Evolutionary conservation across 2,329 filamentous ascomycete genomes (phyloP), one percentile per base, ranked within the genome.

Genomic region (Bipolaris gigantea): DNA sequence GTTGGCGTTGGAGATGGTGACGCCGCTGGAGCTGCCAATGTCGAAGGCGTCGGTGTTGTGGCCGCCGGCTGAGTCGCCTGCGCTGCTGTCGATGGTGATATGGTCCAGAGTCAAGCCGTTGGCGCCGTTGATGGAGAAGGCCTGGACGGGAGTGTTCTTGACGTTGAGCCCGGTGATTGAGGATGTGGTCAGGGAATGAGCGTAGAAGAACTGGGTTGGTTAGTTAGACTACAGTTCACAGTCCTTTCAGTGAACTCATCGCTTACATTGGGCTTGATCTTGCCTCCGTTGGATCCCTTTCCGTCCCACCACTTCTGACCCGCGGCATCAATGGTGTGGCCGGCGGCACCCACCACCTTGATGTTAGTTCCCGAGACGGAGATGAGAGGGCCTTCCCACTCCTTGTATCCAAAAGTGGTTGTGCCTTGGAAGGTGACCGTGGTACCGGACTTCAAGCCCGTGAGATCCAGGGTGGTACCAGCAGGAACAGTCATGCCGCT

Each of bases 401-500:
- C 82, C 58, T 83, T 76, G 74, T 87, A 88, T 18, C 79, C 86
- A 65, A 86, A 89, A 49, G 82, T 84, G n/a, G 86, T 89, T 13
- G 78, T 83, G 39, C 87, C 87, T 53, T 83, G 72, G 72, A 89
- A 89, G 62, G 81, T 83, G 57, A 88, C 79, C 50, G 71, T 78
- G 13, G 83, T 84, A 57, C 80, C 80, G 16, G 72, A 65, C 1
- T 76, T 77, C 35, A 86, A 76, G 18, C 75, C 73, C 11, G 83
- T 83, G 56, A 87, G 68, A 64, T 87, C 83, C 3, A 88, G 78
- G 3, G 84, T 86, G 9, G 75, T 74, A 19, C 83, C 83, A 6
- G 83, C 79, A 3, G 85, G 84, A 13, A 87, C 84, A 16, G 72
- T 72, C 41, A 87, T 78, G 59, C 77, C 76, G 54, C 76, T 77